A percentile compares a stretch with the other conserved stretches of the same genome.
Evolutionary conservation across 257 asterid species (phyloP).

Genomic region (Nicotiana obtusifolia): DNA sequence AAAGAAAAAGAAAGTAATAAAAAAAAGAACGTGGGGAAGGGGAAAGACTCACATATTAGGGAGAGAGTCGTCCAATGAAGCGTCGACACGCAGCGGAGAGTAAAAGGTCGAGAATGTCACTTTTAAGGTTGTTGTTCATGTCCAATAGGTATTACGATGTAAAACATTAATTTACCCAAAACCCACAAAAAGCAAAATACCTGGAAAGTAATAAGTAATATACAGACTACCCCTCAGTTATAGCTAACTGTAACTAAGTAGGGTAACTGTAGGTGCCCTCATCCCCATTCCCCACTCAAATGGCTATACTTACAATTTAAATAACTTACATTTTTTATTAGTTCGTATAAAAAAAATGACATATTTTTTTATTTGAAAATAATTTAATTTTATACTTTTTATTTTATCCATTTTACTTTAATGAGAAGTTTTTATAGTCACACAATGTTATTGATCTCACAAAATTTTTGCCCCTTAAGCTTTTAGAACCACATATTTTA

Average conservation of each 20-base stretch:
- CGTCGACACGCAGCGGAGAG: not conserved
- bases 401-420: no score
- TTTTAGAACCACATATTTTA: no score
- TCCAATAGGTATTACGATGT: slow-evolving; percentile 10
- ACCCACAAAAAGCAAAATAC: not conserved
- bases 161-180: slow-evolving; percentile 16
- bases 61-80: not conserved
- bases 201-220: not conserved
- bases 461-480: no score
- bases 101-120: not conserved
- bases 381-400: no score
- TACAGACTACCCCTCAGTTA: not conserved
- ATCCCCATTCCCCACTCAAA: not conserved
- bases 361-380: no score
- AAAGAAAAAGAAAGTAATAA: not conserved
- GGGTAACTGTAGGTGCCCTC: not conserved
- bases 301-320: not conserved
- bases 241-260: not conserved
- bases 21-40: not conserved
- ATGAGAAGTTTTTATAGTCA: no score
- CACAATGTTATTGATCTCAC: no score
- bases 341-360: no score
- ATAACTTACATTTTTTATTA: no score
- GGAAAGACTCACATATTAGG: not conserved
- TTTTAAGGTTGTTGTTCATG: slow-evolving; percentile 1